A percentile compares a stretch with the other conserved stretches of the same genome.
Evolutionary conservation across 148 eudicot genomes (phyloP).

Genomic region (Fagopyrum esculentum): DNA sequence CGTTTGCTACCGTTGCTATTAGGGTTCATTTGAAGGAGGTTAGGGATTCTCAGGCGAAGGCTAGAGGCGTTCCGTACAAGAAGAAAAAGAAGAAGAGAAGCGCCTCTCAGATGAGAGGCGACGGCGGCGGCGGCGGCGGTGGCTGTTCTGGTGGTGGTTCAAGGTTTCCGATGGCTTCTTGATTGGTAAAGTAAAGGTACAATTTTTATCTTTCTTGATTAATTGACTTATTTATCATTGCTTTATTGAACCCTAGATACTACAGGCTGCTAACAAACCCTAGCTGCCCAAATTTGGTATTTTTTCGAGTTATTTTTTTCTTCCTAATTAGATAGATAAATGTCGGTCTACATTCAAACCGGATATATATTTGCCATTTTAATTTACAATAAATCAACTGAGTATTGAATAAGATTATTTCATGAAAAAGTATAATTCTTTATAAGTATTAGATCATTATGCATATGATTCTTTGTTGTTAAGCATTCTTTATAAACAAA

Average conservation of each 20-base stretch:
- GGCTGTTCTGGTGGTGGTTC: not conserved
- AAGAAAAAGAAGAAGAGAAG: constrained; percentile 45
- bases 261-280: not conserved
- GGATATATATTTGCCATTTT: no score
- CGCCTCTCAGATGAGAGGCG: not conserved
- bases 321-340: no score
- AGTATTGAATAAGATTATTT: no score
- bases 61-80: constrained; percentile 53
- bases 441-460: no score
- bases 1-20: constrained; percentile 45
- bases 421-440: no score
- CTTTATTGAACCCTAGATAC: not conserved
- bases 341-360: no score
- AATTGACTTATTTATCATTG: not conserved
- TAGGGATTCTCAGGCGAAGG: constrained; percentile 52
- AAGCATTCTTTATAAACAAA: no score
- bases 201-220: not conserved
- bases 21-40: constrained; percentile 46
- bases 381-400: no score
- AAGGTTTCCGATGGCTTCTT: not conserved
- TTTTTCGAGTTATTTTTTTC: not conserved
- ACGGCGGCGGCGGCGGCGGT: not conserved
- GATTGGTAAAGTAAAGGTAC: not conserved
- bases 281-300: not conserved
- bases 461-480: no score